Conservation (phyloP, 352 stramenopile genomes). For the Phytophthora sansomeana region DNA sequence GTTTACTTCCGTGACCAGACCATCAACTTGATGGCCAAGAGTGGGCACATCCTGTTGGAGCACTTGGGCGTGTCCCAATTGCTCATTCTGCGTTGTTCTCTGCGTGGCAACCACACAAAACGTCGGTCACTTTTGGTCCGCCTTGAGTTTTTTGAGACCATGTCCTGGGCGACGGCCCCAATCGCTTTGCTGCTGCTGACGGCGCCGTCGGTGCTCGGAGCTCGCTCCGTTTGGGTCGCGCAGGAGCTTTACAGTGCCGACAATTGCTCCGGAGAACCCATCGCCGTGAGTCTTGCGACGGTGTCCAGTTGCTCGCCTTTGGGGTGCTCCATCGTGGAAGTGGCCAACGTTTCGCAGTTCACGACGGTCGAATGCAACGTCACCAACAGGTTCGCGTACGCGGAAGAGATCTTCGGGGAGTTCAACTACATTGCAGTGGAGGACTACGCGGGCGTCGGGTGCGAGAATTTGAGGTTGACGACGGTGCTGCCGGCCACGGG, state of each 20-base stretch:
- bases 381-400: constrained; percentile 34
- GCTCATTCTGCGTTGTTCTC: constrained; percentile 27
- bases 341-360: constrained; percentile 24
- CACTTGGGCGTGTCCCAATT: constrained; percentile 16
- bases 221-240: constrained; percentile 19
- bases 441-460: constrained; percentile 17
- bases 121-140: constrained; percentile 9
- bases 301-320: constrained; percentile 6
- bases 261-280: constrained; percentile 26
- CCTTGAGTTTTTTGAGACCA: constrained; percentile 10
- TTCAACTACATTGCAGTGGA: constrained; percentile 41
- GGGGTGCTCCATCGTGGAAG: constrained; percentile 15
- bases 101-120: constrained; percentile 23
- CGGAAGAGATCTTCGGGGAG: constrained; percentile 21
- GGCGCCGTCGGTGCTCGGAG: background rate
- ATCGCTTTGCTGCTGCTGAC: constrained; percentile 11
- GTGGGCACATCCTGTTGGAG: constrained; percentile 20
- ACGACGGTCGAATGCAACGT: constrained; percentile 26
- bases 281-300: constrained; percentile 15
- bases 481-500: constrained; percentile 28
- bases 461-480: constrained; percentile 26
- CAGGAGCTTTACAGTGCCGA: constrained; percentile 18
- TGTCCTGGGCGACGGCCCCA: constrained; percentile 10
- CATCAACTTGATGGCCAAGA: background rate
- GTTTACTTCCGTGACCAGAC: constrained; percentile 7